Evolutionary conservation across 495 filamentous ascomycete genomes (phyloP), one percentile per base, ranked within the genome.

Genomic region (Cudoniella acicularis): DNA sequence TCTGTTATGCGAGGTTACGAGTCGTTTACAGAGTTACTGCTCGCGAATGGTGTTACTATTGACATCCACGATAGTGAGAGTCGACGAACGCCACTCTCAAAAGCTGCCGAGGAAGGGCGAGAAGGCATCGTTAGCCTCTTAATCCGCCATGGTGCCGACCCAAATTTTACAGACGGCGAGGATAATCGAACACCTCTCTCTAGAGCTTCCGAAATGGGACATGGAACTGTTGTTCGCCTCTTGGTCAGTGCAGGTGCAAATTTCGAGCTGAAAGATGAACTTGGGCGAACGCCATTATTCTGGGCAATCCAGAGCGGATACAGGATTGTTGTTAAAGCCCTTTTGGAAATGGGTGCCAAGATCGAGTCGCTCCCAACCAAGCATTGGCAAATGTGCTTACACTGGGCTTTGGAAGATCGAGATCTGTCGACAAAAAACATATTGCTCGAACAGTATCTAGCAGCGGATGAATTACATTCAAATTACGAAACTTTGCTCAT

Each of bases 181-280:
- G 13, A 25, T 41, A 50, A 56, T 11, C 49, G 24, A 21, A 59
- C 71, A 26, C 64, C 70, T 30, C 52, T 73, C 1, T 68, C 60
- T 1, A 43, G 56, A 43, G 70, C 68, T 23, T 57, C 66, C 6
- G 49, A 60, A 11, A 54, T 54, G 18, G 69, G 67, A 13, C 57
- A 67, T 41, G 26, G 63, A 13, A 55, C 27, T 10, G 57, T 71
- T 1, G 65, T 70, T 20, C 13, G 4, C 4, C 4, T 36, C 6
- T 36, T 36, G 30, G 6, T 36, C 13, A 13, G 13, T 36, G 30
- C 30, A 6, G 30, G 30, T 6, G 30, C 6, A 13, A 36, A 36
- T 13, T 6, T 36, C 30, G 13, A 36, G 4, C 13, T 13, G 30
- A 13, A 6, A 36, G 30, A 36, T 36, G 30, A 4, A 13, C 13